Conservation (phyloP, 176 grass and related monocot genomes). For the Oryza glumipatula region DNA sequence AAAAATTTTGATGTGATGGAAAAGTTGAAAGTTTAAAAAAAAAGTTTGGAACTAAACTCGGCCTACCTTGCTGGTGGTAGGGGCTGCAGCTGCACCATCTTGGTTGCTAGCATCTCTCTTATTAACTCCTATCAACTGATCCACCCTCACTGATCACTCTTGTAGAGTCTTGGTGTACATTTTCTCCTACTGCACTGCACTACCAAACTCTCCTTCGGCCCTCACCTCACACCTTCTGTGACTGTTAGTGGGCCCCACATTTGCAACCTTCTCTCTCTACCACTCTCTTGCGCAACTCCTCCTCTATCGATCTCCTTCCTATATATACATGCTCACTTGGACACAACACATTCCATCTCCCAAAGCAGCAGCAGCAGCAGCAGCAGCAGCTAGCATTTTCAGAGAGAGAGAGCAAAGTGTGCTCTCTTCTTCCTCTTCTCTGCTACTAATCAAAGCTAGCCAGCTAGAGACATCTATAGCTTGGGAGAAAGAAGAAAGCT, state of each 20-base stretch:
- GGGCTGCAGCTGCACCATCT: neutral
- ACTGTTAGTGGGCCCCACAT: neutral
- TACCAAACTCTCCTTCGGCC: constrained; percentile 16
- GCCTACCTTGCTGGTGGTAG: neutral
- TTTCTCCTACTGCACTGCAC: constrained; percentile 25
- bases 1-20: no score
- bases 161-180: neutral
- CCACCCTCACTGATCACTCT: neutral
- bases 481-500: neutral
- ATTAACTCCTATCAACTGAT: neutral
- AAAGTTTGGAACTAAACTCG: no score
- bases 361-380: neutral
- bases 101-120: neutral
- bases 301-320: neutral
- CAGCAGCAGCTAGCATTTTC: neutral
- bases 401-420: neutral
- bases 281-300: no score
- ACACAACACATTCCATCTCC: neutral
- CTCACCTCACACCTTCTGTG: neutral
- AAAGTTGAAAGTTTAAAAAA: no score
- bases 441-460: no score
- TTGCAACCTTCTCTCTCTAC: neutral
- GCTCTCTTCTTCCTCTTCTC: neutral
- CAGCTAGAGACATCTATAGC: no score
- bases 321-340: constrained; percentile 30